Evolutionary conservation across 768 basidiomycete genomes (phyloP).

Genomic region (Lanmaoa rubissima): DNA sequence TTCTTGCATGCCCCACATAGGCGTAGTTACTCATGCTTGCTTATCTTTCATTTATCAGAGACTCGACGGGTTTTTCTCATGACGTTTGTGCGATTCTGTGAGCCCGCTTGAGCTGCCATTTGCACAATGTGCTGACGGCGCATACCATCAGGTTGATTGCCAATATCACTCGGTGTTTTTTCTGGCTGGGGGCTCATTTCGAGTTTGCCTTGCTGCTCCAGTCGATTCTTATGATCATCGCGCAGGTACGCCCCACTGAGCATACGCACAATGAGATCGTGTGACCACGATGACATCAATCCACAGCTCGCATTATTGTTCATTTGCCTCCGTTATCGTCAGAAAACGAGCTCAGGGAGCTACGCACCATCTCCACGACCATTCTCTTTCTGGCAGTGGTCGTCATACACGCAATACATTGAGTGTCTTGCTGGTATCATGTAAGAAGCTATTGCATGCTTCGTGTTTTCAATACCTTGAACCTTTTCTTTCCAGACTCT

Average conservation of each 20-base stretch:
- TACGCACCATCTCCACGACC: conserved; percentile 61
- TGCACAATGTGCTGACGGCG: conserved; percentile 6
- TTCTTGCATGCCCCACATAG: conserved; percentile 1
- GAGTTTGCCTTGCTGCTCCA: conserved; percentile 77
- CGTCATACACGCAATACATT: conserved; percentile 70
- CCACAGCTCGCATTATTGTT: conserved; percentile 71
- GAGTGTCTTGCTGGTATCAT: conserved; percentile 81
- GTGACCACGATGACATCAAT: conserved; percentile 19
- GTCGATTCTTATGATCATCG: conserved; percentile 80
- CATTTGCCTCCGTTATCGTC: conserved; percentile 76
- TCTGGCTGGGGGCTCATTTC: conserved; percentile 82
- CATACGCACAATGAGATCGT: conserved; percentile 12
- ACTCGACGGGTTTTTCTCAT: conserved; percentile 81
- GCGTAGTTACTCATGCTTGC: conserved; percentile 2
- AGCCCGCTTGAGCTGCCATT: conserved; percentile 18
- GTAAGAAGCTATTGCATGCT: conserved; percentile 36
- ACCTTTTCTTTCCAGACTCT: conserved; percentile 40
- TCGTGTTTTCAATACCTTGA: conserved; percentile 8
- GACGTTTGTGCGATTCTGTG: conserved; percentile 86
- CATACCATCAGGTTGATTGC: conserved; percentile 57
- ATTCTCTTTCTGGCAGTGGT: conserved; percentile 85
- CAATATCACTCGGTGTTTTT: conserved; percentile 87
- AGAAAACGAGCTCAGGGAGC: conserved; percentile 56
- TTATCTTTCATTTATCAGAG: conserved; percentile 43
- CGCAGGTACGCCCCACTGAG: conserved; percentile 54